Evolutionary conservation across 2,329 filamentous ascomycete species (phyloP).

Genomic region (Xylaria sp.): DNA sequence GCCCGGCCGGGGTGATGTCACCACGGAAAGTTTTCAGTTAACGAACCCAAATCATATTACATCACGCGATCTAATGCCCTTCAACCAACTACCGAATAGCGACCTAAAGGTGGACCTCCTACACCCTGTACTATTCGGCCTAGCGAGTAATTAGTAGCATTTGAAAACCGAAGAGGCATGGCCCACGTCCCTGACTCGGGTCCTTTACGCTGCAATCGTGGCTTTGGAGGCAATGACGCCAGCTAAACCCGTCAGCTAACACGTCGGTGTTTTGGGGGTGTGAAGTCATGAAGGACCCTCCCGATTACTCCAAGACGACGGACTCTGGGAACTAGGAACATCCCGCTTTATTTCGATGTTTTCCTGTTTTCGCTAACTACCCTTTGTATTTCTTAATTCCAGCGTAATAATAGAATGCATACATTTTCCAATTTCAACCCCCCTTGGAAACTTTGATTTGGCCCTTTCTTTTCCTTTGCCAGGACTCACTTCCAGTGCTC

Average conservation of each 20-base stretch:
- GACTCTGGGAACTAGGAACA: conserved; percentile 19
- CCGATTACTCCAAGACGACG: conserved; percentile 4
- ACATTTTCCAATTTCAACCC: background rate
- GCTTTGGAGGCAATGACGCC: conserved; percentile 33
- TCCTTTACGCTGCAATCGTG: conserved; percentile 15
- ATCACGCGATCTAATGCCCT: conserved; percentile 6
- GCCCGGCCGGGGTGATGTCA: conserved; percentile 10
- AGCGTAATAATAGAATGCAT: background rate
- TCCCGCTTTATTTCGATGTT: conserved; percentile 20
- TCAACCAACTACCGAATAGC: background rate
- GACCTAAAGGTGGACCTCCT: background rate
- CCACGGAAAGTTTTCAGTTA: background rate
- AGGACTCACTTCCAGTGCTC: background rate
- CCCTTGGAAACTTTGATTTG: background rate
- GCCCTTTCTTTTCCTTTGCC: background rate
- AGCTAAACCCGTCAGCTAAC: conserved; percentile 12
- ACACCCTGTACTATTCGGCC: background rate
- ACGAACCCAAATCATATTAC: conserved; percentile 4
- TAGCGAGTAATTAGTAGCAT: background rate
- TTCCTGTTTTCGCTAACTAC: background rate
- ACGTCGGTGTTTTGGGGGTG: conserved; percentile 24
- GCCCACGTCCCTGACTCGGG: background rate
- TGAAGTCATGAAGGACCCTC: conserved; percentile 31
- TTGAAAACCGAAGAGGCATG: background rate
- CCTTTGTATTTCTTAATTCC: conserved; percentile 1